Conservation (phyloP, 805 yeast species). For the Lipomyces sp. region DNA sequence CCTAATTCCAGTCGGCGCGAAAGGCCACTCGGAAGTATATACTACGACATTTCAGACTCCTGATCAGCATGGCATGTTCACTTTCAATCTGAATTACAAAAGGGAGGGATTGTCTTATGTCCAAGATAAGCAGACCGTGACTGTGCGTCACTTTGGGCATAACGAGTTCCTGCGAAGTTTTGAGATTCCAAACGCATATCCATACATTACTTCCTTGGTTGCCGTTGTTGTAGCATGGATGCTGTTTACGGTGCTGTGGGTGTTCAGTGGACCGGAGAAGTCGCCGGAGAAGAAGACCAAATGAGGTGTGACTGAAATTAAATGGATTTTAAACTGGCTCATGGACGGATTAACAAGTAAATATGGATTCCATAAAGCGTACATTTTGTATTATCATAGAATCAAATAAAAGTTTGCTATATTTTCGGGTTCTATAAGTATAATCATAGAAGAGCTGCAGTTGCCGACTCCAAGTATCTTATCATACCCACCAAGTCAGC, state of each 20-base stretch:
- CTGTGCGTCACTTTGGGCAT: constrained; percentile 92
- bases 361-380: not conserved
- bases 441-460: not conserved
- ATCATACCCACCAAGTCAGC: not conserved
- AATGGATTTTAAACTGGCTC: not conserved
- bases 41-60: constrained; percentile 70
- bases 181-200: constrained; percentile 93
- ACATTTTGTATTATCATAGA: not conserved
- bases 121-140: constrained; percentile 67
- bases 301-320: not conserved
- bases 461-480: no score
- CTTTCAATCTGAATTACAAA: constrained; percentile 76
- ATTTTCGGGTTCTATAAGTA: not conserved
- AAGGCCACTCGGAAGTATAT: constrained; percentile 52
- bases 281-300: constrained; percentile 22
- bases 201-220: constrained; percentile 73
- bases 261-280: constrained; percentile 17
- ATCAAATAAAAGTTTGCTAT: constrained; percentile 7
- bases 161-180: constrained; percentile 93
- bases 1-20: constrained; percentile 53
- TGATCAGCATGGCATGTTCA: constrained; percentile 96
- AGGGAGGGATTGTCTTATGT: constrained; percentile 76
- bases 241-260: constrained; percentile 66
- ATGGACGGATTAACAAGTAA: not conserved
- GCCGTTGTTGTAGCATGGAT: constrained; percentile 79